These are phyloP conservation scores for Monosporozyma yasuniensis DNA, from an alignment of 805 yeast genomes.

Conservation along the genomic window DNA sequence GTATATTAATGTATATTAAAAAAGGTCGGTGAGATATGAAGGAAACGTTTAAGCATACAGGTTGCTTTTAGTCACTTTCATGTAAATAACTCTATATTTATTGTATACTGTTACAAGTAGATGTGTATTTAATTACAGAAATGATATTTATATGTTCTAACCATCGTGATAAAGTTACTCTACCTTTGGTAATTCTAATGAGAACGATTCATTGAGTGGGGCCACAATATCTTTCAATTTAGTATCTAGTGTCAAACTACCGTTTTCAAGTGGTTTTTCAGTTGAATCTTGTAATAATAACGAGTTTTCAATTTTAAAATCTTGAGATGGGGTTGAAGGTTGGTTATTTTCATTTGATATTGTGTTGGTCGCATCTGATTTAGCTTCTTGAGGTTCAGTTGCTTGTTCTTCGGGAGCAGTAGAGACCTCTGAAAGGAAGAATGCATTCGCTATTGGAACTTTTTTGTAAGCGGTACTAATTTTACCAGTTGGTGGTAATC, in stretches of 20 bases:
- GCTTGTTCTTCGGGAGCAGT: slow-evolving; percentile 7
- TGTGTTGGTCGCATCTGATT: not conserved
- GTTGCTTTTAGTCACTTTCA: too few relatives aligned
- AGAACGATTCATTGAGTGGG: slow-evolving; percentile 12
- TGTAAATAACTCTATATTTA: too few relatives aligned
- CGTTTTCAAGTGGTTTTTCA: not conserved
- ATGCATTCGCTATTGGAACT: slow-evolving; percentile 45
- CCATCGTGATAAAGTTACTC: not conserved
- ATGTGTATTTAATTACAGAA: not conserved
- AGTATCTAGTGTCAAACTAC: slow-evolving; percentile 2
- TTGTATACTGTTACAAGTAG: not conserved
- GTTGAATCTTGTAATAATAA: not conserved
- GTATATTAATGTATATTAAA: too few relatives aligned
- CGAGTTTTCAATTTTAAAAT: not conserved
- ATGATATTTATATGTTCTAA: not conserved
- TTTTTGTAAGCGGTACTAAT: slow-evolving; percentile 66
- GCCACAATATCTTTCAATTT: slow-evolving; percentile 3
- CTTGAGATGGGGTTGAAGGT: not conserved
- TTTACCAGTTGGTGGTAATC: slow-evolving; percentile 87
- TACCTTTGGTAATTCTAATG: slow-evolving; percentile 15
- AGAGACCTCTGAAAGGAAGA: slow-evolving; percentile 38
- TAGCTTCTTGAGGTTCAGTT: not conserved
- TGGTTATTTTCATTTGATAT: not conserved
- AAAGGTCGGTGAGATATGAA: too few relatives aligned
- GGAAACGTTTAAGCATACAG: too few relatives aligned